Evolutionary conservation across 176 grass and related monocot genomes (phyloP), one percentile per base, ranked within the genome.

Genomic region (Ensete ventricosum): DNA sequence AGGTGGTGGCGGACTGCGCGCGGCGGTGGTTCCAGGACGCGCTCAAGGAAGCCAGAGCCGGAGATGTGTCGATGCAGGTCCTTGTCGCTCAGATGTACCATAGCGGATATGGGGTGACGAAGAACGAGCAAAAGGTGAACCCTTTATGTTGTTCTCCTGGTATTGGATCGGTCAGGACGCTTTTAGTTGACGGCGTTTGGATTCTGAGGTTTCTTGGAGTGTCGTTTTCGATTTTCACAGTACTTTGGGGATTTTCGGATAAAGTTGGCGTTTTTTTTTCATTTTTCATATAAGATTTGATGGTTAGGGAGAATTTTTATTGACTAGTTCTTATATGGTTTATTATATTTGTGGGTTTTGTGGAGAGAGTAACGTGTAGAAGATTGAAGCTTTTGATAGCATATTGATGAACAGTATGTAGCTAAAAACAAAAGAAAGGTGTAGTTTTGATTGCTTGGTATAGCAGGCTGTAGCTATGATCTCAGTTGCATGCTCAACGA

Each of bases 21-120:
- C 81, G 88, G 65, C 80, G 92, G 63, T 96, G 92, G 92, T 96
- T 96, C 80, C 80, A 85, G 62, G 92, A 96, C 72, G 73, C 92
- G 66, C 84, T 89, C 71, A 91, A 89, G 87, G 86, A 91, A 80
- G 92, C 89, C 34, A 81, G 65, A 29, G 55, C 54, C 27, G 92
- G 92, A 13, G 92, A 96, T 68, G 48, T 69, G 25, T 25, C 78
- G 57, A 96, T 87, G 89, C 89, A 91, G 80, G 89, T 96, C 20
- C 84, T 96, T 67, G 82, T 96, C 11, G 92, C 86, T 16, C 92
- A 96, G 92, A 96, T 96, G 92, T 96, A 87, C 81, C 76, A 85
- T 67, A 89, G 76, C 34, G 88, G 92, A 0, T 96, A 91, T 53
- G 88, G 91, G 8, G 62, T 82, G 29, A 73, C 88, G 34, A 91